These are phyloP conservation scores for Urtica urens DNA, from an alignment of 306 rosid genomes.

Conservation along the genomic window DNA sequence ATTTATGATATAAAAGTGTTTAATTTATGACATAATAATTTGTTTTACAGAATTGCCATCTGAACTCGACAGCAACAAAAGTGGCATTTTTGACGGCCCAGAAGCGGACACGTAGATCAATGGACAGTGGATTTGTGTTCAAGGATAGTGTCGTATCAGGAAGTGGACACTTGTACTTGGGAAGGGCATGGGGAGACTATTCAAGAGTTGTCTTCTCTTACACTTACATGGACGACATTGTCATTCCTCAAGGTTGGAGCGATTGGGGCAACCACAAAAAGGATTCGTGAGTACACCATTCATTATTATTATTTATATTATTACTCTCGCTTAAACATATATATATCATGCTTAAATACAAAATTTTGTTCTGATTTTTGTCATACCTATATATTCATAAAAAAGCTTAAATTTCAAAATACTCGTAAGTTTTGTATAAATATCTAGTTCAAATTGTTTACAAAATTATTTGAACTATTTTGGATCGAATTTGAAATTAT, in stretches of 20 bases:
- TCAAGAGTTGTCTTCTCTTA: constrained; percentile 60
- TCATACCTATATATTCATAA: too few species aligned
- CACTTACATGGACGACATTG: constrained; percentile 56
- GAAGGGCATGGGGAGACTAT: constrained; percentile 81
- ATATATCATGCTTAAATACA: too few species aligned
- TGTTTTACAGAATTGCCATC: constrained; percentile 36
- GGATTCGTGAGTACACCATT: constrained; percentile 43
- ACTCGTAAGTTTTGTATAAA: too few species aligned
- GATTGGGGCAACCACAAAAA: constrained; percentile 61
- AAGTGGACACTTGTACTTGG: constrained; percentile 47
- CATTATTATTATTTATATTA: too few species aligned
- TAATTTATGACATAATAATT: not conserved
- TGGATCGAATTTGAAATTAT: too few species aligned
- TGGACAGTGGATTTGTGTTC: constrained; percentile 66
- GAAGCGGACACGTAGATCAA: constrained; percentile 35
- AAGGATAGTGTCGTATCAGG: constrained; percentile 42
- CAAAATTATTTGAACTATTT: too few species aligned
- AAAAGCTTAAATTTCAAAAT: too few species aligned
- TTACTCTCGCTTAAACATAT: too few species aligned
- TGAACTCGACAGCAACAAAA: constrained; percentile 44
- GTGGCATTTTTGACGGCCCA: constrained; percentile 63
- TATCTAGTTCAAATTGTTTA: too few species aligned
- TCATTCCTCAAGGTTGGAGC: constrained; percentile 55
- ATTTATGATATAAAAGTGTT: too few species aligned
- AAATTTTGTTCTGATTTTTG: too few species aligned